phyloP scores from a whole-genome alignment of 2,329 filamentous ascomycete species.

The Ophiostoma perfectum region DNA sequence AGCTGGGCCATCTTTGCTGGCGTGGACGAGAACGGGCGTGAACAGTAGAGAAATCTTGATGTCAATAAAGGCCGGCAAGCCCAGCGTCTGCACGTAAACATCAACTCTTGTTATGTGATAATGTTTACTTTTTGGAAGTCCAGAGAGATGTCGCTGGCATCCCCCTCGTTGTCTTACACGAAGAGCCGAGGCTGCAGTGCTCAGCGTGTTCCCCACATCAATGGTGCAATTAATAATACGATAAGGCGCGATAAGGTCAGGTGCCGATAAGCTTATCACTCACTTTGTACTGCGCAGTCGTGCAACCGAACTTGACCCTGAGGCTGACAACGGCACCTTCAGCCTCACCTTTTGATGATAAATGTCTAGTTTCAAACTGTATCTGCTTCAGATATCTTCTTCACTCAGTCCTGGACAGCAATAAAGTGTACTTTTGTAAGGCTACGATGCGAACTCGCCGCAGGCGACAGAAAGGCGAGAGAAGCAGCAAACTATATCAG shows the following conservation, averaged over 20 bases:
- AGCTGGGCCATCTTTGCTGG: conserved; percentile 43
- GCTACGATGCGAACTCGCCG: no score
- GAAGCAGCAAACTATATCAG: no score
- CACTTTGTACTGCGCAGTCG: neutral
- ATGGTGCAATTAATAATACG: conserved; percentile 12
- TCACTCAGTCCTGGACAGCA: no score
- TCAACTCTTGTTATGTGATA: neutral
- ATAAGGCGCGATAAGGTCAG: conserved; percentile 24
- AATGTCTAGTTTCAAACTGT: neutral
- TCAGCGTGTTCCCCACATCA: conserved; percentile 1
- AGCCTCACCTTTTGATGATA: neutral
- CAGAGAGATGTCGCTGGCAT: neutral
- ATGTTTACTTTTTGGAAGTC: no score
- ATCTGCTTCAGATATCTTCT: no score
- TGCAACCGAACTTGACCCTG: neutral
- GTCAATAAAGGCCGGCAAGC: neutral
- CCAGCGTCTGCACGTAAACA: neutral
- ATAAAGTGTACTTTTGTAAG: no score
- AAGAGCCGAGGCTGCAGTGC: conserved; percentile 6
- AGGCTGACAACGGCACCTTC: neutral
- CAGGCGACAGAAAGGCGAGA: no score
- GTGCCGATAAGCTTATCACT: conserved; percentile 26
- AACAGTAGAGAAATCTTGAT: neutral
- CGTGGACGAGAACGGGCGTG: neutral
- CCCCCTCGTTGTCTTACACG: conserved; percentile 13